Evolutionary conservation across 306 rosid genomes (phyloP).

Genomic region (Canavalia gladiata): DNA sequence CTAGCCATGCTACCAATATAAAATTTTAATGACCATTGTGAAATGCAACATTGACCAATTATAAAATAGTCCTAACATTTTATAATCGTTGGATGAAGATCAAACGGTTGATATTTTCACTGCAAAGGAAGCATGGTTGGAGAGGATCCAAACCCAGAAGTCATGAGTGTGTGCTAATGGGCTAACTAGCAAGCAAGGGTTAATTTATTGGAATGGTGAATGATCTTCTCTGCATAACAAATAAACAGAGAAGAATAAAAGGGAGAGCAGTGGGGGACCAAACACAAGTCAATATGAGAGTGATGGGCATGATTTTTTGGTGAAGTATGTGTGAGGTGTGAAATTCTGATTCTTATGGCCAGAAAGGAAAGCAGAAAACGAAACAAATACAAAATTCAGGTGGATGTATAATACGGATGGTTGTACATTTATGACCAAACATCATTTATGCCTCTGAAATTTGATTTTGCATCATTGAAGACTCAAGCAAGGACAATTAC

Average conservation of each 20-base stretch:
- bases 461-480: constrained; percentile 9
- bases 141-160: too few species aligned
- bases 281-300: constrained; percentile 62
- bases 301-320: constrained; percentile 58
- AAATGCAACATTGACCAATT: too few species aligned
- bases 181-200: constrained; percentile 9
- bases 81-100: too few species aligned
- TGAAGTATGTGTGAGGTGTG: constrained; percentile 45
- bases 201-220: constrained; percentile 28
- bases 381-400: constrained; percentile 37
- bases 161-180: constrained; percentile 22
- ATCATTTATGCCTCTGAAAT: constrained; percentile 37
- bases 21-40: too few species aligned
- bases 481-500: constrained; percentile 3
- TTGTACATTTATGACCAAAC: constrained; percentile 46
- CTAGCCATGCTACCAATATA: too few species aligned
- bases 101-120: too few species aligned
- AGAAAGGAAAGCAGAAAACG: constrained; percentile 49
- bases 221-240: constrained; percentile 1
- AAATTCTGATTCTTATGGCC: constrained; percentile 50
- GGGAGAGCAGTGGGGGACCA: constrained; percentile 58
- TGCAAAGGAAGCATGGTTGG: too few species aligned
- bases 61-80: too few species aligned
- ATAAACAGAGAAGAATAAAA: constrained; percentile 51
- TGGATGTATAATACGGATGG: constrained; percentile 26